phyloP scores from a whole-genome alignment of 768 basidiomycete species.

The Termitomyces titanicus region DNA sequence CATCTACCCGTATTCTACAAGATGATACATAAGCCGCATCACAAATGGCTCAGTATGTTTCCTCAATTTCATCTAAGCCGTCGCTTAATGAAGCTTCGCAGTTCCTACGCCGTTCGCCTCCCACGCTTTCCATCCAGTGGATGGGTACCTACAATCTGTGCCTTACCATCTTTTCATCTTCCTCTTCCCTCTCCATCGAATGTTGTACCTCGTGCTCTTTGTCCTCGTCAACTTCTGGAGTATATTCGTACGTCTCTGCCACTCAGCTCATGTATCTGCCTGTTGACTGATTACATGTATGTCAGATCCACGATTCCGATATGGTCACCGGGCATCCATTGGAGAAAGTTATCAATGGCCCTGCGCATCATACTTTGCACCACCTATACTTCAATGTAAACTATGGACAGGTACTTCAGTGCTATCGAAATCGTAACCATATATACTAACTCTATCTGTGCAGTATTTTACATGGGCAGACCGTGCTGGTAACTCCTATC shows the following conservation, averaged over 20 bases:
- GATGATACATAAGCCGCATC: slow-evolving; percentile 92
- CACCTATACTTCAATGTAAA: slow-evolving; percentile 97
- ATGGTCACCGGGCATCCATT: slow-evolving; percentile 92
- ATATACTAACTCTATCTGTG: slow-evolving; percentile 12
- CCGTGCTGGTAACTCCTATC: slow-evolving; percentile 78
- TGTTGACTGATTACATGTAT: neutral
- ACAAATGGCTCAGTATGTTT: slow-evolving; percentile 93
- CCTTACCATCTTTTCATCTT: slow-evolving; percentile 94
- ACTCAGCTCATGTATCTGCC: neutral
- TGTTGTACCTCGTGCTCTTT: slow-evolving; percentile 81
- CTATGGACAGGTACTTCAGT: slow-evolving; percentile 72
- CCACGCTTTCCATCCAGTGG: slow-evolving; percentile 95
- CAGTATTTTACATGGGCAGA: slow-evolving; percentile 98
- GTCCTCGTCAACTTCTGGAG: slow-evolving; percentile 92
- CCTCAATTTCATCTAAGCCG: neutral
- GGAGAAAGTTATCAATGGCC: slow-evolving; percentile 93
- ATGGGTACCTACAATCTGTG: slow-evolving; percentile 91
- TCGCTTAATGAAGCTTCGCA: slow-evolving; percentile 24
- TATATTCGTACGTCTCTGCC: slow-evolving; percentile 67
- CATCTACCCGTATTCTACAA: slow-evolving; percentile 90
- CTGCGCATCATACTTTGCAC: slow-evolving; percentile 95
- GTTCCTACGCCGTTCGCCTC: slow-evolving; percentile 98
- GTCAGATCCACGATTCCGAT: slow-evolving; percentile 95
- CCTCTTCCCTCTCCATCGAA: slow-evolving; percentile 87
- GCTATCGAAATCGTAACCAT: neutral